Evolutionary conservation across 2,329 filamentous ascomycete genomes (phyloP), one percentile per base, ranked within the genome.

Genomic region (Aspergillus transmontanensis): DNA sequence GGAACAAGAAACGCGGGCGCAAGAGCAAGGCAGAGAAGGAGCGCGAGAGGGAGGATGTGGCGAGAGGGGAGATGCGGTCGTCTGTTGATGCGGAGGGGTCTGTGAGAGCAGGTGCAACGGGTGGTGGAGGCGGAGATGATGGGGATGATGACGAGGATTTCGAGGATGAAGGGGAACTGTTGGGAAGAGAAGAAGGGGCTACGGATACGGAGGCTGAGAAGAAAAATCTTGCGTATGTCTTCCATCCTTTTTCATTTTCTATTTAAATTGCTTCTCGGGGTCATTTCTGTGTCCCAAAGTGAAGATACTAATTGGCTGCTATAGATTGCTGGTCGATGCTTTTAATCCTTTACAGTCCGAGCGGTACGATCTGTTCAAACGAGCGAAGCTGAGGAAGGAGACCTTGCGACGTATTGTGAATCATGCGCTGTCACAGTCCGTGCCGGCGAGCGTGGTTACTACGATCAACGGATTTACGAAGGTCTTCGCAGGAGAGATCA

Each of bases 401-500:
- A 82, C 81, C 0, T 77, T 85, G 16, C 81, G 82, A 61, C 74
- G 82, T 69, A 85, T 90, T 65, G 87, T 88, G 65, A 90, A 90
- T 69, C 86, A 89, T 72, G 89, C 87, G 1, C 83, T 90, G 45
- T 87, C 85, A 1, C 88, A 90, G 73, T 89, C 86, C 54, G 87
- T 90, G 6, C 88, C 88, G 1, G 82, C 84, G 32, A 86, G 84
- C 65, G 87, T 90, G 58, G 84, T 90, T 45, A 87, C 86, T 16
- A 86, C 86, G 6, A 86, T 90, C 58, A 86, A 84, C 48, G 86
- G 86, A 12, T 89, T 88, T 72, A 86, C 86, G 23, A 90, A 90
- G 75, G 83, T 88, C 66, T 90, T 89, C 75, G 86, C 87, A 14
- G 88, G 87, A 57, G 86, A 89, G 68, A 82, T 90, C 61, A 84